A percentile compares a stretch with the other conserved stretches of the same genome.
phyloP scores from a whole-genome alignment of 768 basidiomycete species.

The Termitomyces titanicus region DNA sequence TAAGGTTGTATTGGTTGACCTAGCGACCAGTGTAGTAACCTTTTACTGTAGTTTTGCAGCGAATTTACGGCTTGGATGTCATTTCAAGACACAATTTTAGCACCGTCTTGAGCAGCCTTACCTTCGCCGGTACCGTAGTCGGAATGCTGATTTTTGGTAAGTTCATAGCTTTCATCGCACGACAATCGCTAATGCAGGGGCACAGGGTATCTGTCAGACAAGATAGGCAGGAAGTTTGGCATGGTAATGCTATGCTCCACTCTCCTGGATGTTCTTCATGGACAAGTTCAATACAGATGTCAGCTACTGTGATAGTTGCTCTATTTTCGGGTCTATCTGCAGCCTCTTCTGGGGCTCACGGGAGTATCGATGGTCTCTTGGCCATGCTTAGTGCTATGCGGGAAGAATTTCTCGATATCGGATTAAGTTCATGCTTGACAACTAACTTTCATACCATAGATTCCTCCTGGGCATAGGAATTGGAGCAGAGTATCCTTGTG shows the following conservation, averaged over 20 bases:
- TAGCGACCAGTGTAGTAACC: neutral
- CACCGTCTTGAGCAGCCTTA: constrained; percentile 60
- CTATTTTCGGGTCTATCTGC: constrained; percentile 86
- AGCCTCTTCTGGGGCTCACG: constrained; percentile 75
- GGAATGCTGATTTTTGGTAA: constrained; percentile 78
- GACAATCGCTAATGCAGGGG: neutral
- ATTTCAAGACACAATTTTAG: constrained; percentile 55
- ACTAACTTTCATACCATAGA: constrained; percentile 30
- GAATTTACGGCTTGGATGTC: constrained; percentile 27
- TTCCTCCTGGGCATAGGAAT: constrained; percentile 89
- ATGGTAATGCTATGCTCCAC: constrained; percentile 51
- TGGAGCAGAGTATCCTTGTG: constrained; percentile 88
- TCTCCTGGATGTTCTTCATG: neutral
- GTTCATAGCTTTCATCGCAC: constrained; percentile 1
- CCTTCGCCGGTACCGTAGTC: constrained; percentile 83
- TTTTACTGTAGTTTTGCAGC: constrained; percentile 45
- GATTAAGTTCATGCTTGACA: neutral
- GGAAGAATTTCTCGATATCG: constrained; percentile 28
- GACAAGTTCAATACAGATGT: constrained; percentile 50
- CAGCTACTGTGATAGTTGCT: constrained; percentile 78
- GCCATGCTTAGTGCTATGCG: constrained; percentile 79
- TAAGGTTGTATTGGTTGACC: constrained; percentile 28
- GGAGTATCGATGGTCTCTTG: constrained; percentile 63
- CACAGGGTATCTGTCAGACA: constrained; percentile 72
- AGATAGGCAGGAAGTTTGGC: constrained; percentile 82